phyloP scores from a whole-genome alignment of 192 early-diverging fungal species.

The Rhizophlyctis rosea region DNA sequence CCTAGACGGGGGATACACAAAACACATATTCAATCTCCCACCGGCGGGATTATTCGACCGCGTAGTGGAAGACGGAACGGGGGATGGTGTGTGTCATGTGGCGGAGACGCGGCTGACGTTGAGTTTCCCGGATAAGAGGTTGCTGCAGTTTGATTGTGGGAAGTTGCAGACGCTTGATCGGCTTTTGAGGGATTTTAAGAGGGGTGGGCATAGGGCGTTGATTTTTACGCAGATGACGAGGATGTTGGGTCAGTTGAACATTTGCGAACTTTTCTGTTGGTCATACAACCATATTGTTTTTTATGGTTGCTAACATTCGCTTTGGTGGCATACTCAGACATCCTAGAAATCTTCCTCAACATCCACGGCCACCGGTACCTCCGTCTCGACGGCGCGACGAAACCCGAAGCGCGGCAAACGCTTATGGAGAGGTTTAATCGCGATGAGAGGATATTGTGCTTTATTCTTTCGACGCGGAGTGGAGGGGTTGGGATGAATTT shows the following conservation, averaged over 20 bases:
- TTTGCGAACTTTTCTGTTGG: too few relatives aligned
- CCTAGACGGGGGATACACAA: too few relatives aligned
- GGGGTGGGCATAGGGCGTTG: slow-evolving; percentile 77
- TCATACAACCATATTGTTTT: too few relatives aligned
- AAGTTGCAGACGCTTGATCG: slow-evolving; percentile 80
- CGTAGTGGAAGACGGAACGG: too few relatives aligned
- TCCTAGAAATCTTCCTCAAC: slow-evolving; percentile 86
- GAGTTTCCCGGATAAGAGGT: slow-evolving; percentile 78
- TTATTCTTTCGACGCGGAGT: slow-evolving; percentile 24
- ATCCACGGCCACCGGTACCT: slow-evolving; percentile 86
- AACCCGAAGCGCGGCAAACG: slow-evolving; percentile 79
- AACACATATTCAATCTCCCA: too few relatives aligned
- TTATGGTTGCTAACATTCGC: too few relatives aligned
- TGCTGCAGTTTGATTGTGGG: slow-evolving; percentile 86
- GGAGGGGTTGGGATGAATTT: slow-evolving; percentile 32
- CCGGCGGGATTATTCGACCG: too few relatives aligned
- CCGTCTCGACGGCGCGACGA: slow-evolving; percentile 84
- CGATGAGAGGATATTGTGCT: slow-evolving; percentile 64
- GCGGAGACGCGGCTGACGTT: slow-evolving; percentile 64
- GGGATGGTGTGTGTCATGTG: slow-evolving; percentile 56
- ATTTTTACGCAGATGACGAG: slow-evolving; percentile 92
- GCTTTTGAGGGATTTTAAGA: slow-evolving; percentile 68
- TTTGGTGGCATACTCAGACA: too few relatives aligned
- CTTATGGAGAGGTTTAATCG: slow-evolving; percentile 89
- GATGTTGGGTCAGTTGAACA: slow-evolving; percentile 71